Percentiles rank a stretch among this genome's conserved stretches.
These are phyloP conservation scores for Clonostachys rosea DNA, from an alignment of 2,329 filamentous ascomycete species.

Conservation along the genomic window DNA sequence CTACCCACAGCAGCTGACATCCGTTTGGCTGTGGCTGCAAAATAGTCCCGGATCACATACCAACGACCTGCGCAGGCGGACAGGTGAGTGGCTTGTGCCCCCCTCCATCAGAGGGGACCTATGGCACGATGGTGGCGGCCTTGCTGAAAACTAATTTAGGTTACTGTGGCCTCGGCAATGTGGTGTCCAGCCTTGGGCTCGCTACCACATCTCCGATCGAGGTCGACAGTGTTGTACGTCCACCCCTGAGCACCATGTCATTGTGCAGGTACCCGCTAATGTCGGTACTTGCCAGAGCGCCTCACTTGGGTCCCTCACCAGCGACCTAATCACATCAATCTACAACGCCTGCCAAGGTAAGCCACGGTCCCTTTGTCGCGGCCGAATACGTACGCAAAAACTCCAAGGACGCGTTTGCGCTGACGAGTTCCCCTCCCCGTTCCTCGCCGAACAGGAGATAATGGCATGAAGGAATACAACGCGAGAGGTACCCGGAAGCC, in stretches of 20 bases:
- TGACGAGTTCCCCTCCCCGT: not conserved
- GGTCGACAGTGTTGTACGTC: constrained; percentile 67
- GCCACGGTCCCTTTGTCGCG: constrained; percentile 4
- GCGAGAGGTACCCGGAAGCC: constrained; percentile 23
- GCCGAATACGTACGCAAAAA: too few relatives aligned
- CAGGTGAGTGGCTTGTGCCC: constrained; percentile 17
- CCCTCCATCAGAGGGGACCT: too few relatives aligned
- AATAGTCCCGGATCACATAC: constrained; percentile 26
- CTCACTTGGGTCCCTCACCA: constrained; percentile 74
- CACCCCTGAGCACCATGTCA: not conserved
- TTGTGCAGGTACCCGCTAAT: not conserved
- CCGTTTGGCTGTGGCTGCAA: not conserved
- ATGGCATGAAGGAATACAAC: constrained; percentile 39
- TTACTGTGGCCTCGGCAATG: constrained; percentile 66
- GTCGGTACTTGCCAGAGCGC: constrained; percentile 50
- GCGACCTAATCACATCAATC: constrained; percentile 56
- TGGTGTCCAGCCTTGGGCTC: constrained; percentile 61
- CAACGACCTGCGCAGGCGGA: constrained; percentile 16
- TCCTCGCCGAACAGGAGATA: constrained; percentile 15
- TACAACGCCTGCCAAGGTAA: constrained; percentile 52
- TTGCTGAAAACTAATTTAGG: constrained; percentile 40
- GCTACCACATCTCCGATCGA: constrained; percentile 49
- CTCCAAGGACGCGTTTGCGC: too few relatives aligned
- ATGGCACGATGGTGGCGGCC: not conserved
- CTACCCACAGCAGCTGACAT: not conserved